Evolutionary conservation across 192 early-diverging fungal genomes (phyloP).

Genomic region (Coemansia sp.): DNA sequence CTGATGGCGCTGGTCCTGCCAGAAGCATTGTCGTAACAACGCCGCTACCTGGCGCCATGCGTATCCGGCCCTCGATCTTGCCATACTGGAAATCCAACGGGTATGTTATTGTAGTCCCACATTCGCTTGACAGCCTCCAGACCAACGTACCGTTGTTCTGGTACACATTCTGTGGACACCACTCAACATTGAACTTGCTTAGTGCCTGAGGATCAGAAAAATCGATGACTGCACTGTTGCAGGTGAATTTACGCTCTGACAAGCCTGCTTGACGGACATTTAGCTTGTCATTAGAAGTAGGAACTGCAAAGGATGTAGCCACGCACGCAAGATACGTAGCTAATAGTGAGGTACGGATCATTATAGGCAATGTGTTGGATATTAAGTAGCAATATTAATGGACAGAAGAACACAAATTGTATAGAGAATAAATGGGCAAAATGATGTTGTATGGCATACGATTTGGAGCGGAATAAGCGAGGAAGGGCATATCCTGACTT

Average conservation of each 20-base stretch:
- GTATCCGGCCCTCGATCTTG: slow-evolving; percentile 40
- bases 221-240: slow-evolving; percentile 28
- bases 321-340: not conserved
- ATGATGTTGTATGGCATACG: not conserved
- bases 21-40: slow-evolving; percentile 58
- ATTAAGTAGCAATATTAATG: not conserved
- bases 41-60: slow-evolving; percentile 46
- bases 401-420: not conserved
- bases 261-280: slow-evolving; percentile 7
- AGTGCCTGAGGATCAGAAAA: slow-evolving; percentile 34
- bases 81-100: slow-evolving; percentile 36
- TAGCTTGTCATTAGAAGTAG: slow-evolving; percentile 2
- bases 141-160: slow-evolving; percentile 25
- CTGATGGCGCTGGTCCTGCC: slow-evolving; percentile 46
- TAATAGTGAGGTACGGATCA: not conserved
- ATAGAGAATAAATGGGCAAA: not conserved
- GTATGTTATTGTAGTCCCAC: slow-evolving; percentile 48
- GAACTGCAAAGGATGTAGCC: not conserved
- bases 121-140: slow-evolving; percentile 38
- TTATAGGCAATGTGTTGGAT: not conserved
- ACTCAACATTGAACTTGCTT: slow-evolving; percentile 36
- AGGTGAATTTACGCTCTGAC: slow-evolving; percentile 9
- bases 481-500: not conserved
- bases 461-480: not conserved
- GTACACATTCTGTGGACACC: slow-evolving; percentile 52